Evolutionary conservation across 306 rosid species (phyloP).

Genomic region (Cajanus cajan): DNA sequence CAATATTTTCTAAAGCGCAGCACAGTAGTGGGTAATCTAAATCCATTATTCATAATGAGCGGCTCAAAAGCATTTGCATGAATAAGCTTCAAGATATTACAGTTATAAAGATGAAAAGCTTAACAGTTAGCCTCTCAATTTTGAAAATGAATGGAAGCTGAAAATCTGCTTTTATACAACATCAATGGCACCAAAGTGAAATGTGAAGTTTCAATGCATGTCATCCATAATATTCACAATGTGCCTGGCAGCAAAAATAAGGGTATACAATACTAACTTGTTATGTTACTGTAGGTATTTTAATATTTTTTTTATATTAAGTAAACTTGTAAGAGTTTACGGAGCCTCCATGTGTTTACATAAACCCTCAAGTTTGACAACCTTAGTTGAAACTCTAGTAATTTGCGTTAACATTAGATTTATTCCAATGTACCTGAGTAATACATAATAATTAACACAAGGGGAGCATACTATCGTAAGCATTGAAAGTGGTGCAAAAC

Average conservation of each 20-base stretch:
- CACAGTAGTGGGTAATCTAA: constrained; percentile 11
- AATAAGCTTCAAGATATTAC: neutral
- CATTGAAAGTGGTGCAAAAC: constrained; percentile 9
- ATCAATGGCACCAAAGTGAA: constrained; percentile 4
- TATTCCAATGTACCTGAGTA: constrained; percentile 10
- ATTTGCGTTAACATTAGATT: constrained; percentile 19
- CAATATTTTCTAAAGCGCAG: constrained; percentile 18
- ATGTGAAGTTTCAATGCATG: constrained; percentile 11
- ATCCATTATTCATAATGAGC: constrained; percentile 3
- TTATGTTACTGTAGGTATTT: neutral
- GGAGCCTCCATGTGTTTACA: too few species aligned
- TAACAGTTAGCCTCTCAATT: neutral
- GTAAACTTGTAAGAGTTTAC: too few species aligned
- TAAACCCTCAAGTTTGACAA: too few species aligned
- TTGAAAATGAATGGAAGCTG: neutral
- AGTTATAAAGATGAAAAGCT: neutral
- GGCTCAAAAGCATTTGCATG: neutral
- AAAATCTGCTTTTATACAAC: neutral
- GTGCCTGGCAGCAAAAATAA: neutral
- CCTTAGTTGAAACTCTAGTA: neutral
- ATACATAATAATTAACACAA: neutral
- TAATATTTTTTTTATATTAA: too few species aligned
- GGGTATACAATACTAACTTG: neutral
- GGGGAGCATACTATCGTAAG: neutral
- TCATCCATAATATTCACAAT: neutral